Base-by-base conservation (phyloP, 768 basidiomycete species). In the Lactifluus hygrophoroides region DNA sequence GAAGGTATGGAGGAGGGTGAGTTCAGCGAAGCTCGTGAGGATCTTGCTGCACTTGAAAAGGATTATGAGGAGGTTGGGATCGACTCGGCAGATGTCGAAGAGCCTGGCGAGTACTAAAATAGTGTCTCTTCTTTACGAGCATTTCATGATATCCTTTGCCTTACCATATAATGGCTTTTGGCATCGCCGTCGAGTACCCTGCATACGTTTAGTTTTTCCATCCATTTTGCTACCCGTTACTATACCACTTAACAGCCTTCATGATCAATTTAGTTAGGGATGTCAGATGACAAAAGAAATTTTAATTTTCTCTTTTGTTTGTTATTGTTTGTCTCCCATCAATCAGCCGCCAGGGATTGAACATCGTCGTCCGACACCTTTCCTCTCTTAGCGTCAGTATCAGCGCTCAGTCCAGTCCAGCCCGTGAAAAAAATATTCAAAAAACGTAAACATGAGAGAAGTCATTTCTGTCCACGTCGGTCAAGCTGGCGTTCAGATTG, bases 31-130 rank as follows among this genome's bases (percentile, higher is more conserved):
- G 95, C 95, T 19, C 88, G 95, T 60, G 96, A 99, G 76, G 95
- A 99, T 72, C 86, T 99, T 57, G 96, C 95, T n/a, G 95, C 95
- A n/a, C 84, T 99, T 55, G 95, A 97, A 80, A 96, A 93, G 73
- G 92, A 93, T 65, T 94, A 93, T 67, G 90, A 92, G 71, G 91
- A 96, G 71, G 92, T 86, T 64, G 81, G 84, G 52, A 76, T 72
- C 51, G 73, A 74, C 63, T 78, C 78, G 42, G 79, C 76, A 4
- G 77, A 79, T 40, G 74, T 61, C 17, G 77, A 82, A 69, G 81
- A 80, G 59, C 74, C 65, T 47, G 77, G 74, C 60, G 77, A 79
- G 67, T 79, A 79, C 68, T 79, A 72, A 66, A 58, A 43, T 56
- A 16, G 52, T 27, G 28, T 32, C 44, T 21, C 21, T 58, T 37